phyloP scores from a whole-genome alignment of 2,329 filamentous ascomycete genomes.

The Lecanicillium sp. region DNA sequence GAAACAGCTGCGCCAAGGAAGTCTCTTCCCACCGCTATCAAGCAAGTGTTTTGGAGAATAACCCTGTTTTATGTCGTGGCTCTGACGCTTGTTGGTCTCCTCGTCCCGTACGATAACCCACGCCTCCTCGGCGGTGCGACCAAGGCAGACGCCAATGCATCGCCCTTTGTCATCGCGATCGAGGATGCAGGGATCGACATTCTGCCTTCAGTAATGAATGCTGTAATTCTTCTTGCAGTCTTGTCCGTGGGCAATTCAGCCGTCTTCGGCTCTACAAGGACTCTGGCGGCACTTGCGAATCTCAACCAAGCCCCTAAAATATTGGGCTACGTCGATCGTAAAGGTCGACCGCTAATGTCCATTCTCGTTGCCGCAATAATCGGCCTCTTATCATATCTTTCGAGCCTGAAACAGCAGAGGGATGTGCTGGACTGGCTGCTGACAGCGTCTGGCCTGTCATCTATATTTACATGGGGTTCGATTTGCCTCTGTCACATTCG shows the following conservation, averaged over 20 bases:
- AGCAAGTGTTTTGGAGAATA: conserved; percentile 85
- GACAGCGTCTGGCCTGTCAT: conserved; percentile 56
- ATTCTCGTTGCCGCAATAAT: conserved; percentile 55
- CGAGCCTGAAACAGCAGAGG: conserved; percentile 48
- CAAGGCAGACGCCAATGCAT: conserved; percentile 51
- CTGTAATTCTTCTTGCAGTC: conserved; percentile 78
- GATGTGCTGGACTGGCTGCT: conserved; percentile 69
- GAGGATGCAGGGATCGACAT: conserved; percentile 66
- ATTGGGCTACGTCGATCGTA: conserved; percentile 66
- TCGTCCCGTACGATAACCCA: conserved; percentile 55
- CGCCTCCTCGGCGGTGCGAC: conserved; percentile 18
- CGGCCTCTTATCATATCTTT: conserved; percentile 65
- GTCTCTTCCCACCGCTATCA: conserved; percentile 69
- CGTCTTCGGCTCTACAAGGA: conserved; percentile 76
- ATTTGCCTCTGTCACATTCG: conserved; percentile 59
- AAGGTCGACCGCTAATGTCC: conserved; percentile 63
- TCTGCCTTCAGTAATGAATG: conserved; percentile 77
- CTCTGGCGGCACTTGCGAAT: conserved; percentile 73
- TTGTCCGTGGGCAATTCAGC: conserved; percentile 78
- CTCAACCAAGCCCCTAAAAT: conserved; percentile 67
- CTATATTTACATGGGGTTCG: conserved; percentile 61
- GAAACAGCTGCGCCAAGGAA: conserved; percentile 64
- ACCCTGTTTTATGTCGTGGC: conserved; percentile 75
- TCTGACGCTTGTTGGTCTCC: conserved; percentile 63
- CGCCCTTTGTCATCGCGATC: conserved; percentile 82